Percentiles rank a stretch among this genome's conserved stretches.
Conservation (phyloP, 1,139 yeast species). For the Kodamaea sp. region DNA sequence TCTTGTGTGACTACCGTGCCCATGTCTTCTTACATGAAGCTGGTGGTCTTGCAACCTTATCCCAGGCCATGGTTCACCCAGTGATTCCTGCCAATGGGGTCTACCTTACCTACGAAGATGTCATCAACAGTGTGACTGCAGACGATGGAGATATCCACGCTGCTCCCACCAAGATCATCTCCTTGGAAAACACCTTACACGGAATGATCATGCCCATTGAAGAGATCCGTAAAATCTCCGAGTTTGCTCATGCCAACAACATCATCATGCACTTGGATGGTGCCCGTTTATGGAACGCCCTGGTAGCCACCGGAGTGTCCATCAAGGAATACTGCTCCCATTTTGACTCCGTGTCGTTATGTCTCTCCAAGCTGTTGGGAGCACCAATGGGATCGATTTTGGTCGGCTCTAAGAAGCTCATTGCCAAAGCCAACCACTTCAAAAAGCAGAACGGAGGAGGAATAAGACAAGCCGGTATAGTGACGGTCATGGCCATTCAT, state of each 20-base stretch:
- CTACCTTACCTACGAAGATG: constrained; percentile 42
- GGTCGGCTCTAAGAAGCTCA: constrained; percentile 34
- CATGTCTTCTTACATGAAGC: constrained; percentile 47
- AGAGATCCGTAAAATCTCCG: constrained; percentile 39
- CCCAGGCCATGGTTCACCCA: constrained; percentile 49
- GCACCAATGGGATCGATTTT: constrained; percentile 50
- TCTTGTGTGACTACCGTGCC: constrained; percentile 42
- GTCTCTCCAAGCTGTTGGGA: constrained; percentile 47
- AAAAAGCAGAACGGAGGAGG: constrained; percentile 52
- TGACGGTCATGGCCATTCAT: constrained; percentile 42
- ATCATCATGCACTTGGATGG: constrained; percentile 47
- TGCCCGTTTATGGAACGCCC: constrained; percentile 51
- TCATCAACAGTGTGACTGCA: constrained; percentile 39
- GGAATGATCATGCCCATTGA: constrained; percentile 47
- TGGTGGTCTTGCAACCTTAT: constrained; percentile 47
- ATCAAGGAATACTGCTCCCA: constrained; percentile 40
- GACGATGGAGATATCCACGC: constrained; percentile 51
- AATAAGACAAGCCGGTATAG: constrained; percentile 46
- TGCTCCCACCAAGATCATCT: constrained; percentile 49
- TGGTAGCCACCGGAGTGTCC: constrained; percentile 41
- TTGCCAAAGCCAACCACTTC: constrained; percentile 47
- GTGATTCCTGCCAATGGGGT: constrained; percentile 39
- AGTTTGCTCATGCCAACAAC: constrained; percentile 36
- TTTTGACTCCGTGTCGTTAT: constrained; percentile 47
- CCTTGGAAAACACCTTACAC: constrained; percentile 48